Evolutionary conservation across 805 yeast species (phyloP).

Genomic region (Starmerella powellii): DNA sequence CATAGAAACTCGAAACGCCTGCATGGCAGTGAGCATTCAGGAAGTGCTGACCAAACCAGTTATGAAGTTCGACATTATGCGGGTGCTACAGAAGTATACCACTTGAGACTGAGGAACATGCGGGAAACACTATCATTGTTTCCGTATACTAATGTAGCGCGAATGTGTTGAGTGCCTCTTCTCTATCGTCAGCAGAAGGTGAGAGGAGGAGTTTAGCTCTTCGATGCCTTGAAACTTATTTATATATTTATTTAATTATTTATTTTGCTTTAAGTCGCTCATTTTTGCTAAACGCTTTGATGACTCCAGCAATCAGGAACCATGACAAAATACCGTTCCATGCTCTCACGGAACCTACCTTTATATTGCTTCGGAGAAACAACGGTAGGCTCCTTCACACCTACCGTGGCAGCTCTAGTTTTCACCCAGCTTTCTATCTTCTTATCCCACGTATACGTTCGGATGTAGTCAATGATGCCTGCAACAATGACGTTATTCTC

Average conservation of each 20-base stretch:
- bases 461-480: conserved; percentile 85
- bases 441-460: conserved; percentile 98
- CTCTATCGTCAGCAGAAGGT: not conserved
- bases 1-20: conserved; percentile 69
- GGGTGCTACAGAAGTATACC: conserved; percentile 11
- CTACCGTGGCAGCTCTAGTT: conserved; percentile 78
- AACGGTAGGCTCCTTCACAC: conserved; percentile 89
- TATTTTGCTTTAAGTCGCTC: not conserved
- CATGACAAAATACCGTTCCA: conserved; percentile 89
- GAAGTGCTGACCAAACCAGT: conserved; percentile 84
- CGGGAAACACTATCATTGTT: too few relatives aligned
- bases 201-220: too few relatives aligned
- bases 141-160: too few relatives aligned
- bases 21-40: conserved; percentile 72
- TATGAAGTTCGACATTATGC: conserved; percentile 29
- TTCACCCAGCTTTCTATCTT: conserved; percentile 98
- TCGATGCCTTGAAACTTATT: not conserved
- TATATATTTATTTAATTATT: not conserved
- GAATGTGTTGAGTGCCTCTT: too few relatives aligned
- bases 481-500: conserved; percentile 55
- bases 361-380: conserved; percentile 95
- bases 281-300: too few relatives aligned
- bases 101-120: too few relatives aligned
- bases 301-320: conserved; percentile 59
- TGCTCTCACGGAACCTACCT: conserved; percentile 88